phyloP scores from a whole-genome alignment of 306 rosid genomes.

The Alnus rubra region DNA sequence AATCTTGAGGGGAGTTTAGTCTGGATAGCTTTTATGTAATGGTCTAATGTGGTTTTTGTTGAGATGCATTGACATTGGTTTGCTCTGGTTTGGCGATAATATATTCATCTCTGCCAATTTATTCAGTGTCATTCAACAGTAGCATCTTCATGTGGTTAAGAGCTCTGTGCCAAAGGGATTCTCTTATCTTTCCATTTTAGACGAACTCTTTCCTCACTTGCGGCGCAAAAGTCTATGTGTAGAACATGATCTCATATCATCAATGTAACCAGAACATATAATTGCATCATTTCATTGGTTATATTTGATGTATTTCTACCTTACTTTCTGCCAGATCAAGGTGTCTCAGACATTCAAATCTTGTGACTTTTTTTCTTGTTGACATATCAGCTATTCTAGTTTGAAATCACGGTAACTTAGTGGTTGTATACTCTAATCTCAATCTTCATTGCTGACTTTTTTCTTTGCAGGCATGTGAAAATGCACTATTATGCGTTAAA shows the following conservation, averaged over 20 bases:
- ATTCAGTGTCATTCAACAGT: neutral
- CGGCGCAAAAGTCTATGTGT: neutral
- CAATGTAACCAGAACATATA: neutral
- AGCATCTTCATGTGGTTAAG: neutral
- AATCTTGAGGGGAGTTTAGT: neutral
- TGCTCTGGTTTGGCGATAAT: constrained; percentile 3
- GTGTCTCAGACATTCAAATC: neutral
- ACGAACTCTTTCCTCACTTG: neutral
- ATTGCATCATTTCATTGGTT: neutral
- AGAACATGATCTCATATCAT: neutral
- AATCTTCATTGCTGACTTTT: constrained; percentile 20
- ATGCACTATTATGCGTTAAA: constrained; percentile 44
- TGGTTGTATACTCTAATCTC: constrained; percentile 12
- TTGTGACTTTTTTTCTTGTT: neutral
- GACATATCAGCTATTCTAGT: neutral
- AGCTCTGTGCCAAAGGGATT: constrained; percentile 1
- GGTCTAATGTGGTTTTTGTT: constrained; percentile 8
- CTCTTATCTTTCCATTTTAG: neutral
- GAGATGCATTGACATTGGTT: constrained; percentile 5
- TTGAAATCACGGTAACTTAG: constrained; percentile 2
- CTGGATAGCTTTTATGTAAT: neutral
- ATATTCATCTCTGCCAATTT: neutral
- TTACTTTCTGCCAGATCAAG: neutral
- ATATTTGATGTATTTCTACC: neutral
- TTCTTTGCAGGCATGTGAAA: constrained; percentile 66